Evolutionary conservation across 129 eudicot species (phyloP), one percentile per base, ranked within the genome.

Genomic region (Lactuca sativa): DNA sequence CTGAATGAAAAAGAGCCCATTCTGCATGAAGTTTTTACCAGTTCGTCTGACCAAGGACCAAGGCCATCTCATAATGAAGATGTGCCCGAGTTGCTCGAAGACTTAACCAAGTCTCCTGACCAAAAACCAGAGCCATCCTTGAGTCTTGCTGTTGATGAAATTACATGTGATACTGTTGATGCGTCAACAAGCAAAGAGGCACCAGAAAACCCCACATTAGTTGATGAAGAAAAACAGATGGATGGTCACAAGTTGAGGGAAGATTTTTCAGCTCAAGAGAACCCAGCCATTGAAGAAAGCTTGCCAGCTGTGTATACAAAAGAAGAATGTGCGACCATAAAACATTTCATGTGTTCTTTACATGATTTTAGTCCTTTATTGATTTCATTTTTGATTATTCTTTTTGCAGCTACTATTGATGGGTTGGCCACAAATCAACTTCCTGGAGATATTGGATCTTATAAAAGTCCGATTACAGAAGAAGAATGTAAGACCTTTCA

Each of bases 311-410:
- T 43, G 64, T 43, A 56, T 33, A 6, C 18, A 8, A 57, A 56
- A 11, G 59, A 47, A 75, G 73, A 66, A 75, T 17, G 73, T 75
- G 57, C 43, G 73, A 16, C 73, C 43, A 41, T 63, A 13, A 15
- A 12, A 4, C 37, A 62, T 62, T 25, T 73, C 36, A 10, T 54
- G 14, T 44, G 14, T 44, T 44, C 3, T 44, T 3, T 44, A 44
- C 52, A 25, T 10, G 15, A 11, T 47, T 3, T 12, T 11, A 4
- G 3, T 47, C n/a, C 3, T 47, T 47, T 47, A 47, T 11, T 47
- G 52, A 47, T 12, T 47, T 9, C 12, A 47, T 9, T 43, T 40
- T 40, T 6, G 0, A 6, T 40, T 7, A 6, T 40, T 40, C 0
- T 7, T 40, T 7, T 6, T 40, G 30, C 44, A 40, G 44, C 44